Base-by-base conservation (phyloP, 352 stramenopile genomes). In the Globisporangium ultimum region DNA sequence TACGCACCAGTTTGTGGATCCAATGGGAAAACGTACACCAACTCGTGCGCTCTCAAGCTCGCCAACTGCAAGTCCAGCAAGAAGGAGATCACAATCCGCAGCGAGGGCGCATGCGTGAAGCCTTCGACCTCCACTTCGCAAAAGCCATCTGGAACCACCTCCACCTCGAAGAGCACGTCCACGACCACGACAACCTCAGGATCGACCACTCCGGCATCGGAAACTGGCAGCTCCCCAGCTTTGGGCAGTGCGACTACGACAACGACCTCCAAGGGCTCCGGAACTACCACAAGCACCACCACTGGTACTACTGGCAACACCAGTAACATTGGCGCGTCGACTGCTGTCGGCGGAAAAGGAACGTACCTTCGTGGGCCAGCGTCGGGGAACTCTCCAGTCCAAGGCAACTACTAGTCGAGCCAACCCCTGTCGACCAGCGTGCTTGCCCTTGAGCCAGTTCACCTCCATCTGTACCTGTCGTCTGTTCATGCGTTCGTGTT, bases 21-120 rank as follows among this genome's bases (percentile, higher is more conserved):
- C 20, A 53, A 69, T 41, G 47, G 48, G 32, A 69, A 69, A 49
- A 66, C 59, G 46, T 69, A 69, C 59, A 8, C 24, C 22, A 70
- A 69, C 53, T 46, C 36, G 40, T 68, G 61, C 42, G 42, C 36
- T 46, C 50, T 68, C 10, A 21, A 28, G 8, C 21, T 42, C 20
- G 53, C 53, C 41, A 59, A 50, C 41, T 59, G 53, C 42, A 51
- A 43, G 38, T 43, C 38, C 3, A 8, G 38, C 38, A 43, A 43
- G 38, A 43, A 43, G 38, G 14, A 43, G 38, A 43, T 43, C 38
- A 43, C 38, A 10, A 17, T 43, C 38, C 10, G 38, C 38, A 43
- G 38, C 10, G 38, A 43, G 14, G 38, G 38, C 10, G 38, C 38
- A 1, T 43, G 38, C 8, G 38, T 17, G 38, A 43, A 43, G 38